A percentile compares a stretch with the other conserved stretches of the same genome.
phyloP scores from a whole-genome alignment of 345 rosid genomes.

The Trapa incisa region DNA sequence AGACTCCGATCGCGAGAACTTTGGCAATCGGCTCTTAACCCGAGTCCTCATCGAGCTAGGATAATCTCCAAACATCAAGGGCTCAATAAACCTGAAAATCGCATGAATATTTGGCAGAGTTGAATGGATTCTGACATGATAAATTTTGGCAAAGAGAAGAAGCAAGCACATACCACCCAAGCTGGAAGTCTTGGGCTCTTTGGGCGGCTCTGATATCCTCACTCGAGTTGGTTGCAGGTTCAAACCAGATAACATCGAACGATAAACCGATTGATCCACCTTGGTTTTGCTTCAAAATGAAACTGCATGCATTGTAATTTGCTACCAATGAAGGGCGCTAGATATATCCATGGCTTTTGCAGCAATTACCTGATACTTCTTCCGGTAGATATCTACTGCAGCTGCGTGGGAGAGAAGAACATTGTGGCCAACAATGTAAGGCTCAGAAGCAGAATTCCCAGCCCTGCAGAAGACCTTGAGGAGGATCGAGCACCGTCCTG shows the following conservation, averaged over 20 bases:
- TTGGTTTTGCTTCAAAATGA: slow-evolving; percentile 45
- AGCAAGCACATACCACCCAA: slow-evolving; percentile 53
- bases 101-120: not conserved
- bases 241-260: slow-evolving; percentile 76
- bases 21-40: slow-evolving; percentile 65
- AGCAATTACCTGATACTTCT: slow-evolving; percentile 50
- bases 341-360: not conserved
- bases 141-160: not conserved
- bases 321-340: not conserved
- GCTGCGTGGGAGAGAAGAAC: slow-evolving; percentile 59
- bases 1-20: slow-evolving; percentile 43
- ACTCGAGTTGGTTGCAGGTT: slow-evolving; percentile 43
- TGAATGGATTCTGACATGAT: no score
- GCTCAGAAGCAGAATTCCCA: slow-evolving; percentile 89
- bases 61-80: slow-evolving; percentile 74
- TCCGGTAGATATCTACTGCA: slow-evolving; percentile 47
- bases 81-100: slow-evolving; percentile 65
- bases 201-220: slow-evolving; percentile 65
- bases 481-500: slow-evolving; percentile 71
- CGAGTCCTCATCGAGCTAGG: slow-evolving; percentile 75
- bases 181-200: slow-evolving; percentile 95
- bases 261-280: slow-evolving; percentile 62
- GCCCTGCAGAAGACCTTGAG: slow-evolving; percentile 39
- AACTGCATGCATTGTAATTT: not conserved
- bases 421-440: slow-evolving; percentile 80